Evolutionary conservation across 2,329 filamentous ascomycete species (phyloP).

Genomic region (Elsinoe ampelina): DNA sequence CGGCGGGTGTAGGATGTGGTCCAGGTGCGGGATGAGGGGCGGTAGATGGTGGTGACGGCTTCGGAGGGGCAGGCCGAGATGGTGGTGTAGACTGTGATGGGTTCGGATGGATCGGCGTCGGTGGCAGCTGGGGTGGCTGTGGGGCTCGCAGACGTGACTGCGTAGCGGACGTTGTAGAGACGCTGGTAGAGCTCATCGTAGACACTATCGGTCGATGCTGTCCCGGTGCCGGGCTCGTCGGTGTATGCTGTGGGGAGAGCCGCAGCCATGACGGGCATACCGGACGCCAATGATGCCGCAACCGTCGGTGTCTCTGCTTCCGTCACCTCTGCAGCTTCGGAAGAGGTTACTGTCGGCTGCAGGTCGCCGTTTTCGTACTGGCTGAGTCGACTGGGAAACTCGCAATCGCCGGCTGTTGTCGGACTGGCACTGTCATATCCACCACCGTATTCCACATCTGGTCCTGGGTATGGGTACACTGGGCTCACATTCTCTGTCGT

Average conservation of each 20-base stretch:
- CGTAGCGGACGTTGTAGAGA: constrained; percentile 1
- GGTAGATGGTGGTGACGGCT: constrained; percentile 6
- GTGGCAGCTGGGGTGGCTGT: neutral
- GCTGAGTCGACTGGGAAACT: constrained; percentile 23
- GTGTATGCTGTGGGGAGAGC: constrained; percentile 1
- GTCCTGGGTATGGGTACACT: constrained; percentile 35
- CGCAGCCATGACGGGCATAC: neutral
- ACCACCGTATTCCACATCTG: constrained; percentile 31
- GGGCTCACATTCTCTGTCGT: constrained; percentile 30
- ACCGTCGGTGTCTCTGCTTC: neutral
- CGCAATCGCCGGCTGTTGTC: constrained; percentile 24
- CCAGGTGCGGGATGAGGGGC: constrained; percentile 11
- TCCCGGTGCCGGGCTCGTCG: constrained; percentile 4
- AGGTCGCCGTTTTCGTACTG: constrained; percentile 18
- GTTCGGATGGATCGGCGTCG: constrained; percentile 2
- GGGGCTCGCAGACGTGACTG: constrained; percentile 1
- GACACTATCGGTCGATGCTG: neutral
- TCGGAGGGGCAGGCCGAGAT: constrained; percentile 1
- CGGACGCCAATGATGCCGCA: neutral
- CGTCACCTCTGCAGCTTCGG: neutral
- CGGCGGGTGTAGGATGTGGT: constrained; percentile 12
- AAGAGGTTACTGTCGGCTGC: neutral
- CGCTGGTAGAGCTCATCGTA: neutral
- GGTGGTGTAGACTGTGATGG: constrained; percentile 14
- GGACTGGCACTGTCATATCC: constrained; percentile 24